phyloP scores from a whole-genome alignment of 192 early-diverging fungal genomes.

The Coemansia asiatica region DNA sequence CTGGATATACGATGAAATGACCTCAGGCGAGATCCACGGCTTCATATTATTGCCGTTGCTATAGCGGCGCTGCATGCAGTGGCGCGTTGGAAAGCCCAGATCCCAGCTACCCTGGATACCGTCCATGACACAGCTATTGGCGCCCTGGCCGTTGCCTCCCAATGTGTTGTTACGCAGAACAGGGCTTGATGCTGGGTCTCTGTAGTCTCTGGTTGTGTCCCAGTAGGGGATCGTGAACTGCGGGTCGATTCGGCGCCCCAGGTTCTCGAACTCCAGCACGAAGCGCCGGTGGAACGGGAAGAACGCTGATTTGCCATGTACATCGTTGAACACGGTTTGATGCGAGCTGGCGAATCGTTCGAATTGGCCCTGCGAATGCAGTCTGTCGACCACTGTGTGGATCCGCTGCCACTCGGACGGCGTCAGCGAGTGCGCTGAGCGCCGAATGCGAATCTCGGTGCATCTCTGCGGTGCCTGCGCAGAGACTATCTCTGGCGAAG shows the following conservation, averaged over 20 bases:
- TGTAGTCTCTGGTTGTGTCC: slow-evolving; percentile 42
- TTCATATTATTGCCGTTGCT: slow-evolving; percentile 24
- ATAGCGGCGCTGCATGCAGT: slow-evolving; percentile 39
- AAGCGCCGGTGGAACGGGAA: slow-evolving; percentile 56
- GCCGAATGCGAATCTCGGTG: slow-evolving; percentile 22
- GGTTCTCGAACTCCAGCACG: slow-evolving; percentile 50
- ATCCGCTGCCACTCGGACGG: slow-evolving; percentile 41
- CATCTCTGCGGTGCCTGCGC: slow-evolving; percentile 26
- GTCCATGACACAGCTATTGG: slow-evolving; percentile 17
- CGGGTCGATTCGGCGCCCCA: slow-evolving; percentile 35
- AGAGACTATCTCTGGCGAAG: slow-evolving; percentile 2
- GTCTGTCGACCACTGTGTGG: slow-evolving; percentile 19
- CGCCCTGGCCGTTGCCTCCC: slow-evolving; percentile 43
- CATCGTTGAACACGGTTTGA: slow-evolving; percentile 32
- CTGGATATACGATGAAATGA: slow-evolving; percentile 49
- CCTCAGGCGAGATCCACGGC: slow-evolving; percentile 44
- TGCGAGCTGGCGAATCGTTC: slow-evolving; percentile 44
- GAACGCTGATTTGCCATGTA: slow-evolving; percentile 49
- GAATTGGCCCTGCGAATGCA: slow-evolving; percentile 36
- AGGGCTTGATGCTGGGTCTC: slow-evolving; percentile 33
- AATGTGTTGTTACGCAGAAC: slow-evolving; percentile 21
- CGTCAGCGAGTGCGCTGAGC: slow-evolving; percentile 43
- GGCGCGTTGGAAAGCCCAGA: slow-evolving; percentile 22
- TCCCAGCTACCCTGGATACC: slow-evolving; percentile 41
- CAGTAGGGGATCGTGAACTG: slow-evolving; percentile 49